Percentiles rank a stretch among this genome's conserved stretches.
Conservation (phyloP, 164 flowering plant genomes). For the Vitis labrusca region DNA sequence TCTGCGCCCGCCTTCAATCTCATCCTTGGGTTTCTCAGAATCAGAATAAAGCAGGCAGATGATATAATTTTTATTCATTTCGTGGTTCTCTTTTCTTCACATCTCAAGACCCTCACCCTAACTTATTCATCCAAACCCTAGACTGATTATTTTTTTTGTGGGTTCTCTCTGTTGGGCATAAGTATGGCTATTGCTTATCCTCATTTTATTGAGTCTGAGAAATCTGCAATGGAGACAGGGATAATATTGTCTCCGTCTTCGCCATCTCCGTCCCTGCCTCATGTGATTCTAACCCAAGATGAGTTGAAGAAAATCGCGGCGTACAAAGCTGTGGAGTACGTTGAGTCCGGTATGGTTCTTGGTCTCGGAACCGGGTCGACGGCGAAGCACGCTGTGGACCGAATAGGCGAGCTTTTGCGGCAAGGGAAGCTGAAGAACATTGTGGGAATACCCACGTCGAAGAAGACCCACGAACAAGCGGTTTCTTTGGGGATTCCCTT, state of each 20-base stretch:
- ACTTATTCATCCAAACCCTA: not conserved
- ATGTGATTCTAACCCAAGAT: constrained; percentile 58
- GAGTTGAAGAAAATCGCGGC: constrained; percentile 86
- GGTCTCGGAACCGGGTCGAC: constrained; percentile 99
- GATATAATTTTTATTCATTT: not conserved
- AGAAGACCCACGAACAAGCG: constrained; percentile 72
- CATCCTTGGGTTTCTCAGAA: not conserved
- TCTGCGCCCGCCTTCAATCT: not conserved
- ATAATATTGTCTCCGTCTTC: constrained; percentile 5
- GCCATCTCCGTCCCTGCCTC: constrained; percentile 19
- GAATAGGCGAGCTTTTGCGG: constrained; percentile 64
- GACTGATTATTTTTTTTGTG: too few species aligned
- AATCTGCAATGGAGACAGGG: constrained; percentile 25
- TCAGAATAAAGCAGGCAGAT: not conserved
- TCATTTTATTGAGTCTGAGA: constrained; percentile 27
- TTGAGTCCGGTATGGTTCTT: constrained; percentile 89
- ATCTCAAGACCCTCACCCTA: not conserved
- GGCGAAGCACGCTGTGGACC: constrained; percentile 68
- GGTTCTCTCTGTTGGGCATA: too few species aligned
- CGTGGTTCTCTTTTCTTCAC: not conserved
- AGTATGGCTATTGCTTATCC: constrained; percentile 52
- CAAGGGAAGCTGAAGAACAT: constrained; percentile 70
- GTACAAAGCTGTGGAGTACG: constrained; percentile 83
- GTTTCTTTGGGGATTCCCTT: constrained; percentile 69
- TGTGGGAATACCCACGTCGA: constrained; percentile 86